phyloP scores from a whole-genome alignment of 352 stramenopile species.

The Globisporangium rhizosaccharum region DNA sequence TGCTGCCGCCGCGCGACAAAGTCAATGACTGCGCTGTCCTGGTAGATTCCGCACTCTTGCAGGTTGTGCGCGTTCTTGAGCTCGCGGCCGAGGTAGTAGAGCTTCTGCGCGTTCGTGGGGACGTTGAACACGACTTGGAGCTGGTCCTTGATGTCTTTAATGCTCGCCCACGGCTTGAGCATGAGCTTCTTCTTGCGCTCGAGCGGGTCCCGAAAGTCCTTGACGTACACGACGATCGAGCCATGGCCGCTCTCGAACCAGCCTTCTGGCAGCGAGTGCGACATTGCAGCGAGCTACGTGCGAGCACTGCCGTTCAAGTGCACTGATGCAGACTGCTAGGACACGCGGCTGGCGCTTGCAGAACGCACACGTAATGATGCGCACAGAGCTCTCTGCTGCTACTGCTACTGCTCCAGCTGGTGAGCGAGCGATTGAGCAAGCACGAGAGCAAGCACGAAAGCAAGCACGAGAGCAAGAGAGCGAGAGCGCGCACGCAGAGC shows the following conservation, averaged over 20 bases:
- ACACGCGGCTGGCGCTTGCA: too few relatives aligned
- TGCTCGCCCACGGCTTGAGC: slow-evolving; percentile 65
- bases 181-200: slow-evolving; percentile 82
- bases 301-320: background rate
- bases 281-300: slow-evolving; percentile 20
- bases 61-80: slow-evolving; percentile 82
- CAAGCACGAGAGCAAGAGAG: background rate
- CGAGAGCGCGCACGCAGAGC: background rate
- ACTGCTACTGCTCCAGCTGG: background rate
- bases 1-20: slow-evolving; percentile 64
- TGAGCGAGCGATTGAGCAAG: background rate
- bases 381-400: background rate
- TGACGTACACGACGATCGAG: slow-evolving; percentile 61
- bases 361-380: background rate
- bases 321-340: too few relatives aligned
- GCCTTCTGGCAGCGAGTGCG: slow-evolving; percentile 62
- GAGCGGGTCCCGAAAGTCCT: slow-evolving; percentile 77
- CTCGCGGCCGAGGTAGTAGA: slow-evolving; percentile 78
- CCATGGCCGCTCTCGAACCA: slow-evolving; percentile 77
- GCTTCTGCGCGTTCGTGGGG: slow-evolving; percentile 69
- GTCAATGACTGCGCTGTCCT: slow-evolving; percentile 73
- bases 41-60: slow-evolving; percentile 80
- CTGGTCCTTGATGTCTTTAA: slow-evolving; percentile 86
- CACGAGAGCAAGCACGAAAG: background rate
- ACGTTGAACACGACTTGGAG: slow-evolving; percentile 82